Evolutionary conservation across 495 filamentous ascomycete species (phyloP), one percentile per base, ranked within the genome.

Genomic region (Aspergillus indologenus): DNA sequence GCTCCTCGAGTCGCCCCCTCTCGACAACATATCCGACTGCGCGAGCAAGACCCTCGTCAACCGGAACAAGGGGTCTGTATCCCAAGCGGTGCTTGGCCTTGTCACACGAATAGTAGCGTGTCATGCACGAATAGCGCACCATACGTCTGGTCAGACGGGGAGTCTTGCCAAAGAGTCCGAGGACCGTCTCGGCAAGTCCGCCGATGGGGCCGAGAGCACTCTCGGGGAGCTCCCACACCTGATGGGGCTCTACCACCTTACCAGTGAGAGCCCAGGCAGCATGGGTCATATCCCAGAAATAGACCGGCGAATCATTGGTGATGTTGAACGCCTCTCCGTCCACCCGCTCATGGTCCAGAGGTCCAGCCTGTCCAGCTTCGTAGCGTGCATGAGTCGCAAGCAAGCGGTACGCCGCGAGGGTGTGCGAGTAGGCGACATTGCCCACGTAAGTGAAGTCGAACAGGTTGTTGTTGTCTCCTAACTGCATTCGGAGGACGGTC

Each of bases 261-360:
- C 86, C 85, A 14, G 84, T 85, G n/a, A 85, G 77, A 6, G 79
- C 81, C 91, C 92, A 98, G 29, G 93, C 81, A 43, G 83, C 80
- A 43, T 90, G 86, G 40, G 86, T 82, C 65, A 93, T 88, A 68
- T 98, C 95, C 93, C 93, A 98, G 80, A 98, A 98, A 68, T 96
- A 96, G 21, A 96, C 79, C 0, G 94, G 94, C 54, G 81, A 79
- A 67, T 89, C 92, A 71, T 98, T 98, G 59, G 94, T 98, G 72
- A 98, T 87, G 71, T 96, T 84, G 83, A 98, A 98, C 21, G 89
- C 88, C 71, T 98, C 92, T 43, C 94, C 94, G 68, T 97, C 94
- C 14, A 96, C 90, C 24, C 79, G 81, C 73, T 95, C 90, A 67
- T 86, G 75, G 69, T 90, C 85, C 22, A 92, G 79, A 11, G 87